Base-by-base conservation (phyloP, 2,329 filamentous ascomycete species). In the Nigrospora osmanthi region DNA sequence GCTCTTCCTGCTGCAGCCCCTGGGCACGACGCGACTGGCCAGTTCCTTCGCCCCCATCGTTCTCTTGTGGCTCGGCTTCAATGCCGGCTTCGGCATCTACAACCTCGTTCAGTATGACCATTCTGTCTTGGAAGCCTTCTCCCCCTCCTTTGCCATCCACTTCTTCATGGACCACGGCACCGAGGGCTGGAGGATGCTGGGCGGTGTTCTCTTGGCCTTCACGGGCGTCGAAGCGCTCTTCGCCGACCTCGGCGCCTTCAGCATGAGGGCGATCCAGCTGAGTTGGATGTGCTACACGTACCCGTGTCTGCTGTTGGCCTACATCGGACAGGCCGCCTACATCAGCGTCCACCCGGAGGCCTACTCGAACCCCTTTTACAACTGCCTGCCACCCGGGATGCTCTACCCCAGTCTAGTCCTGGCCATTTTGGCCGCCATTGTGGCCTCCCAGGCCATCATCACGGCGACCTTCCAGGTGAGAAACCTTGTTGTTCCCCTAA, bases 181-280 rank as follows among this genome's bases (percentile, higher is more conserved):
- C 4, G 68, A 75, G 6, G 82, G 79, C 1, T 87, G 83, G 82
- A 70, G 68, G 47, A 77, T 74, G 47, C 69, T 87, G 2, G 83
- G 81, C n/a, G 85, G 86, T 5, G 76, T 89, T 16, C 62, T 90
- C 2, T 73, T 90, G 11, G 76, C 81, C 3, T 89, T 90, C 55
- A 89, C 86, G 2, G 85, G 82, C 15, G 83, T 87, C n/a, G 86
- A 89, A 59, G 84, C 85, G 1, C 69, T 90, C 1, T 90, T 89
- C 57, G 85, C 86, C 4, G 85, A 90, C 54, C 69, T 90, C 7
- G 86, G 85, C 32, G 86, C 86, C 17, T 90, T 90, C 60, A 78
- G 76, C 60, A 73, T 76, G 54, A 68, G 75, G 36, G 84, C 86
- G 1, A 80, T 90, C 42, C 85, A 87, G 57, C 69, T 89, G 14